Conservation (phyloP, 2,329 filamentous ascomycete species). For the Penicillium sp. region DNA sequence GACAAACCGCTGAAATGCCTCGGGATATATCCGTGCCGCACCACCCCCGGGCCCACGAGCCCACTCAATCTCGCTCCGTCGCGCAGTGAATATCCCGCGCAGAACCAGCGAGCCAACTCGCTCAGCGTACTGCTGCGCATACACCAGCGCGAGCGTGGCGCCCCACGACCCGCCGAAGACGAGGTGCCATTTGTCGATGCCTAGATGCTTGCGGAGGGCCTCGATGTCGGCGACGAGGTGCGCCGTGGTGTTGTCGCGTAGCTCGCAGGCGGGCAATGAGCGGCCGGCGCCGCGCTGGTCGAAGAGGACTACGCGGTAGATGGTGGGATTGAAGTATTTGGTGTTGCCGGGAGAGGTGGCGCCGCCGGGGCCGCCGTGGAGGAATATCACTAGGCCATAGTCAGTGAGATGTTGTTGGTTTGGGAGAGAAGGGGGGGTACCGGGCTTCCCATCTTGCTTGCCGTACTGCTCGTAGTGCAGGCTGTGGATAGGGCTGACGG, state of each 20-base stretch:
- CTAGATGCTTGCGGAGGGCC: slow-evolving; percentile 37
- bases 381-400: slow-evolving; percentile 33
- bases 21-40: slow-evolving; percentile 3
- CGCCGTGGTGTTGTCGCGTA: slow-evolving; percentile 45
- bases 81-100: slow-evolving; percentile 37
- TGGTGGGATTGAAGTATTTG: slow-evolving; percentile 41
- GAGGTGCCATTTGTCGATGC: slow-evolving; percentile 41
- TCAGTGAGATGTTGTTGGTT: background rate
- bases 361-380: slow-evolving; percentile 46
- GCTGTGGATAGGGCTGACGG: slow-evolving; percentile 32
- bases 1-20: background rate
- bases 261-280: slow-evolving; percentile 39
- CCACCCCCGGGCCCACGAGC: background rate
- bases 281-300: slow-evolving; percentile 47
- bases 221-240: slow-evolving; percentile 46
- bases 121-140: slow-evolving; percentile 42
- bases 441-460: slow-evolving; percentile 34
- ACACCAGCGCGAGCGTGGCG: slow-evolving; percentile 42
- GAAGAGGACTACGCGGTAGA: slow-evolving; percentile 45
- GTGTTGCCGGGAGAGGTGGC: slow-evolving; percentile 32
- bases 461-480: slow-evolving; percentile 40
- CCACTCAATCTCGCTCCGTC: background rate
- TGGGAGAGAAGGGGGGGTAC: slow-evolving; percentile 18
- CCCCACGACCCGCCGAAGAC: slow-evolving; percentile 51
- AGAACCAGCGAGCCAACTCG: slow-evolving; percentile 38